Conservation (phyloP, 306 rosid species). For the cucumber (Cucumis sativus) region DNA sequence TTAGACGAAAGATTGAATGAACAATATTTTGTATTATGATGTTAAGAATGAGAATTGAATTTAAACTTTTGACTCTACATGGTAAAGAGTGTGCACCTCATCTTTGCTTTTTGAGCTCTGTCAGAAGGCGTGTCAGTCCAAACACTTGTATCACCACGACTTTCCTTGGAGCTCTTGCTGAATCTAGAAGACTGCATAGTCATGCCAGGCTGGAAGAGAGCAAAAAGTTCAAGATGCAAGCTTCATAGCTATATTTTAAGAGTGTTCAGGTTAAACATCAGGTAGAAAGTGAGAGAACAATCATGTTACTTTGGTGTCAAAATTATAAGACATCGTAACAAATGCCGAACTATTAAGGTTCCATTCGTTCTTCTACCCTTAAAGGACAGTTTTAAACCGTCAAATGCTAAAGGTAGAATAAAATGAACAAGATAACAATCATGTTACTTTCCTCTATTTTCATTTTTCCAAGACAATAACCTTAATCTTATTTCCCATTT, state of each 20-base stretch:
- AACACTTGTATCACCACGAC: slow-evolving; percentile 79
- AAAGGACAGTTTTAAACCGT: background rate
- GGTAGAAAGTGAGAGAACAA: too few relatives aligned
- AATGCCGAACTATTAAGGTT: background rate
- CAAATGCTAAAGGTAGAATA: background rate
- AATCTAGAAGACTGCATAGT: slow-evolving; percentile 59
- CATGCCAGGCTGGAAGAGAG: slow-evolving; percentile 62
- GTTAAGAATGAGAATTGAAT: background rate
- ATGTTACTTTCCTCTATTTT: background rate
- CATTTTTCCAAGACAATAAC: background rate
- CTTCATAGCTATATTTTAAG: background rate
- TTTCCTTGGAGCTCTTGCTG: slow-evolving; percentile 57
- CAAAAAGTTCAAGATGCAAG: background rate
- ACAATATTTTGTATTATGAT: background rate
- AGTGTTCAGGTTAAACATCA: background rate
- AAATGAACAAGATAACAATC: background rate
- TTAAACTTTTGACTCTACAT: slow-evolving; percentile 1
- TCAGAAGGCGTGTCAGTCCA: slow-evolving; percentile 92
- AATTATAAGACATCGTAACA: background rate
- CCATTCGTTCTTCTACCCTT: background rate
- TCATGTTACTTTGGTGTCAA: too few relatives aligned
- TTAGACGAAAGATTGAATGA: slow-evolving; percentile 4
- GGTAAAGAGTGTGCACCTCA: slow-evolving; percentile 35
- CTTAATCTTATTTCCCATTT: background rate
- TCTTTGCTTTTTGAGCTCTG: slow-evolving; percentile 88